These are phyloP conservation scores for Metarhizium anisopliae DNA, from an alignment of 2,329 filamentous ascomycete genomes.

Conservation along the genomic window DNA sequence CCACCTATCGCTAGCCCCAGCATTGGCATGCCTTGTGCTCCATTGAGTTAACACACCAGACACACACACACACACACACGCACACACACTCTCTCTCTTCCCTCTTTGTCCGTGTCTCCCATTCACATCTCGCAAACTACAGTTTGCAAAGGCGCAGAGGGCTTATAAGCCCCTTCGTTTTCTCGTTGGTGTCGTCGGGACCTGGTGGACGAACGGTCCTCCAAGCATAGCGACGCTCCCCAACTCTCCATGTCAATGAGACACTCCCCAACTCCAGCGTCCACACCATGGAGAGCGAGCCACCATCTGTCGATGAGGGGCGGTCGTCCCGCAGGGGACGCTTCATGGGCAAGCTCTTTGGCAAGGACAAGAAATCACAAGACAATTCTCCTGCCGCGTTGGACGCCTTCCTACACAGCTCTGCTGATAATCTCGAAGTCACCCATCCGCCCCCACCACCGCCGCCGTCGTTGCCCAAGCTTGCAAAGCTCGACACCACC, in stretches of 20 bases:
- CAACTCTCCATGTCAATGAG: slow-evolving; percentile 19
- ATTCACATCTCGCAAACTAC: background rate
- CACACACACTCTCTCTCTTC: background rate
- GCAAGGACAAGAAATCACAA: slow-evolving; percentile 28
- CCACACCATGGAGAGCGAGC: slow-evolving; percentile 36
- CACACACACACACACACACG: background rate
- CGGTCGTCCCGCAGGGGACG: slow-evolving; percentile 40
- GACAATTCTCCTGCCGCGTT: slow-evolving; percentile 36
- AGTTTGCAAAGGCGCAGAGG: background rate
- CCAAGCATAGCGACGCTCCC: background rate
- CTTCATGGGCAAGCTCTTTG: slow-evolving; percentile 56
- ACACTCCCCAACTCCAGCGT: slow-evolving; percentile 14
- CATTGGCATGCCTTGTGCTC: background rate
- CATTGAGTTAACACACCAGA: background rate
- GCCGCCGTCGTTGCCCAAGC: slow-evolving; percentile 34
- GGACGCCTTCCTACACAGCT: slow-evolving; percentile 50
- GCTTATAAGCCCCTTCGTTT: background rate
- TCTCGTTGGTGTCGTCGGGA: background rate
- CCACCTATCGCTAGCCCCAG: background rate
- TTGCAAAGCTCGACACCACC: slow-evolving; percentile 48
- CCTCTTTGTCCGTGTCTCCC: background rate
- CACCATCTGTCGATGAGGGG: slow-evolving; percentile 28
- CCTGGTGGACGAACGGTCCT: slow-evolving; percentile 1
- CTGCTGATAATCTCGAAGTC: slow-evolving; percentile 45
- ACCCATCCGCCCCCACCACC: slow-evolving; percentile 39